These are phyloP conservation scores for Lecanicillium sp. DNA, from an alignment of 2,329 filamentous ascomycete genomes.

Conservation along the genomic window DNA sequence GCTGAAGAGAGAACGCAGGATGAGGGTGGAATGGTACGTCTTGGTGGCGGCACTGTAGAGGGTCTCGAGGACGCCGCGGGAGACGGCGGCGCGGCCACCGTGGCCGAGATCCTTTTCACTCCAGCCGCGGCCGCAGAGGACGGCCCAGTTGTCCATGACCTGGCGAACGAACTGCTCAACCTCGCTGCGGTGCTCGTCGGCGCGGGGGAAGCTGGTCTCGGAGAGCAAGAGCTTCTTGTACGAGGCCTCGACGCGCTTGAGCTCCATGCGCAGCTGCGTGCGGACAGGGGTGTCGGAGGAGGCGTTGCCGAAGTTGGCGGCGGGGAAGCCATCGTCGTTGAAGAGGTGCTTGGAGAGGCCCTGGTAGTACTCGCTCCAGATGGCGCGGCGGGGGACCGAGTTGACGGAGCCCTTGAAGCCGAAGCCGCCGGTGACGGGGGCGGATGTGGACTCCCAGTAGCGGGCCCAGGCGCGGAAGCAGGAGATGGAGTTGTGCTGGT, in stretches of 20 bases:
- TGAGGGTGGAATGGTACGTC: constrained; percentile 89
- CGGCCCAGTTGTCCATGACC: constrained; percentile 77
- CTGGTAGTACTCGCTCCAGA: constrained; percentile 83
- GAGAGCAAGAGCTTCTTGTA: constrained; percentile 75
- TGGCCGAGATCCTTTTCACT: constrained; percentile 72
- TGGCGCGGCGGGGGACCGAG: constrained; percentile 55
- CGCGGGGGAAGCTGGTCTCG: constrained; percentile 78
- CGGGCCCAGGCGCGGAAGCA: constrained; percentile 62
- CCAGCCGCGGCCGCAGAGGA: constrained; percentile 77
- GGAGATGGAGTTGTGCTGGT: constrained; percentile 48
- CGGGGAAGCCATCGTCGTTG: constrained; percentile 55
- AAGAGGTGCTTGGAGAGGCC: constrained; percentile 72
- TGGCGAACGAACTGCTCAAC: constrained; percentile 77
- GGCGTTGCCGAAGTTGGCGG: constrained; percentile 36
- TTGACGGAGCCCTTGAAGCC: constrained; percentile 44
- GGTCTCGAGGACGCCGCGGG: constrained; percentile 74
- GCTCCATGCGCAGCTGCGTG: constrained; percentile 63
- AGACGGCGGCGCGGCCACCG: constrained; percentile 70
- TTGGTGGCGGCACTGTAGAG: constrained; percentile 87
- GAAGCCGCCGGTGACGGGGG: constrained; percentile 45
- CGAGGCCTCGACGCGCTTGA: constrained; percentile 70
- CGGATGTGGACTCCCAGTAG: constrained; percentile 55
- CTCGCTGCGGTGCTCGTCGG: constrained; percentile 69
- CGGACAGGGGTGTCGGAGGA: constrained; percentile 48
- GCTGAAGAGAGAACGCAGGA: constrained; percentile 79